Percentiles rank a stretch among this genome's conserved stretches.
Conservation (phyloP, 805 yeast genomes). For the Starmerella tilneyi region DNA sequence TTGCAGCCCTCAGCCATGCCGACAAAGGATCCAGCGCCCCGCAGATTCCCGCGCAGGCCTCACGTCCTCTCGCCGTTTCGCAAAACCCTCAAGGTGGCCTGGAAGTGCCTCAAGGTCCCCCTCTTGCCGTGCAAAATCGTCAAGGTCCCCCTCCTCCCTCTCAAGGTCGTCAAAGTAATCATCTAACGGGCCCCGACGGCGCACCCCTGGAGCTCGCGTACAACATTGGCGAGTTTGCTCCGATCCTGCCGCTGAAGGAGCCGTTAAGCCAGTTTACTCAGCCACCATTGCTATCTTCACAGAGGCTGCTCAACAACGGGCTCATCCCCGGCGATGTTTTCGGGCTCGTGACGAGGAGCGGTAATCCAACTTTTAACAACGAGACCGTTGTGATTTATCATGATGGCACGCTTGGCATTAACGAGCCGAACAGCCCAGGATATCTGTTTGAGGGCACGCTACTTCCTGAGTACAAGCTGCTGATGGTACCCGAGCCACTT, state of each 20-base stretch:
- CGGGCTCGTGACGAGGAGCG: constrained; percentile 22
- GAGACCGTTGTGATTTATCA: constrained; percentile 23
- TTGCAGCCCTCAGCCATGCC: background rate
- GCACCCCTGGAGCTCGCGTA: background rate
- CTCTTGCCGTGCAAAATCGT: background rate
- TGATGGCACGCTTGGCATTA: constrained; percentile 24
- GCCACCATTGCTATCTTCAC: background rate
- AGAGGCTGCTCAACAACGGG: background rate
- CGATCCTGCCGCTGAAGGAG: background rate
- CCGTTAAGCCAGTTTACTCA: background rate
- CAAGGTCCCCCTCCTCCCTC: background rate
- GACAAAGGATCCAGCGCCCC: too few species aligned
- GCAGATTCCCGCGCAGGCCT: too few species aligned
- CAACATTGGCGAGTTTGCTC: background rate
- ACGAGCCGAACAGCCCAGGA: constrained; percentile 23
- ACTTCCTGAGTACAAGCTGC: constrained; percentile 25
- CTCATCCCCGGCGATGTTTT: constrained; percentile 26
- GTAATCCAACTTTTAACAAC: constrained; percentile 13
- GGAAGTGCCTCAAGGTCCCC: background rate
- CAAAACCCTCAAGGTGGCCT: too few species aligned
- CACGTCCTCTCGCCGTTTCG: too few species aligned
- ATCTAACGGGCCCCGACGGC: too few species aligned
- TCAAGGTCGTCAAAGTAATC: too few species aligned
- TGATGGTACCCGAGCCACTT: constrained; percentile 27
- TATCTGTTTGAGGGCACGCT: constrained; percentile 24